Base-by-base conservation (phyloP, 2,329 filamentous ascomycete genomes). In the Colletotrichum neosansevieriae region DNA sequence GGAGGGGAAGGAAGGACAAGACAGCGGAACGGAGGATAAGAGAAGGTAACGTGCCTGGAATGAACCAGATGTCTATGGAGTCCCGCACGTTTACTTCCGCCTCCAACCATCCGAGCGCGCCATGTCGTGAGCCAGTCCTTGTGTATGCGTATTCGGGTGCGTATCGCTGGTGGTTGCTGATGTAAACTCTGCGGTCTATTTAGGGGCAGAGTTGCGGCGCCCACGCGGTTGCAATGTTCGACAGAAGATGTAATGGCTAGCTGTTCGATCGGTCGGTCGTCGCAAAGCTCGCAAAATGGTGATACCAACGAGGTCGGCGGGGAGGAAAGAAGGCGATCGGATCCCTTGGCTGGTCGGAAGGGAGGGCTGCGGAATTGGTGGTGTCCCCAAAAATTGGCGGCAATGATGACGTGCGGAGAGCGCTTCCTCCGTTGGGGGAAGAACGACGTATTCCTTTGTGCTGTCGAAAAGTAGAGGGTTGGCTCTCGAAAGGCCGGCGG, bases 51-150 rank as follows among this genome's bases (percentile, higher is more conserved):
- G 34, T 68, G 40, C 67, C 67, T 69, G 64, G 67, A 58, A 51
- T 67, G 67, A 56, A 32, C 57, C 63, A 42, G 51, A 63, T 67
- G 49, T 67, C 63, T 69, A 50, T 63, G 57, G 44, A 62, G 58
- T 67, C 57, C 63, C 63, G 58, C 57, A 66, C 67, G 63, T 67
- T 69, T 69, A 69, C 58, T 38, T 40, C 63, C 58, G 63, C 58
- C 59, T 69, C 63, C 67, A 63, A 58, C 63, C 58, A 63, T 69
- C 67, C 50, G 67, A 69, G 67, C 58, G 67, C 67, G 67, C 67
- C 67, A 69, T 69, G 58, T 67, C 61, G 61, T 54, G 34, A 29
- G 32, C 42, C 49, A 51, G 49, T 69, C 21, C 24, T 65, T n/a
- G 45, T 63, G 42, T 57, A 24, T 32, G 36, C 36, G 32, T 65